A percentile compares a stretch with the other conserved stretches of the same genome.
These are phyloP conservation scores for Rubroboletus satanas DNA, from an alignment of 768 basidiomycete genomes.

Conservation along the genomic window DNA sequence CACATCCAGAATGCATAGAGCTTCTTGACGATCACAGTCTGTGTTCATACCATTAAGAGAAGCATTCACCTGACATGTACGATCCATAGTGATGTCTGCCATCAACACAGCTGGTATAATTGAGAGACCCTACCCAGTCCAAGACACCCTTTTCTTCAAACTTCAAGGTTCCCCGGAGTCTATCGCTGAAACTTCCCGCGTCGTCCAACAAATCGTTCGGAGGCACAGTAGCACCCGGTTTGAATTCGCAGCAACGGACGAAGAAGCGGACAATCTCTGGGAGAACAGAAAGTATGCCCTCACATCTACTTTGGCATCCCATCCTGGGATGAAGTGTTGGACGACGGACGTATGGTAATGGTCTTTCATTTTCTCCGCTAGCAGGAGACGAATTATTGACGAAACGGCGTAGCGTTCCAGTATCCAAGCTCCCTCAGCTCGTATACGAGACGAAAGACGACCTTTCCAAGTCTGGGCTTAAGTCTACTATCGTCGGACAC, in stretches of 20 bases:
- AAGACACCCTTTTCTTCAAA: conserved; percentile 88
- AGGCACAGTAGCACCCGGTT: conserved; percentile 67
- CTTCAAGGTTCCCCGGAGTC: conserved; percentile 71
- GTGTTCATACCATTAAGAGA: conserved; percentile 11
- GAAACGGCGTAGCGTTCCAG: conserved; percentile 50
- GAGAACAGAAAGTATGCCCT: conserved; percentile 82
- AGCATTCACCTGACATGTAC: background rate
- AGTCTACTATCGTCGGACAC: conserved; percentile 76
- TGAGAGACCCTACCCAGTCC: conserved; percentile 58
- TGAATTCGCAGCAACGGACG: conserved; percentile 66
- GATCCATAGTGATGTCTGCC: conserved; percentile 63
- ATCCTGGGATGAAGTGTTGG: conserved; percentile 69
- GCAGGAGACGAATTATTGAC: background rate
- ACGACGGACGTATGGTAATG: conserved; percentile 86
- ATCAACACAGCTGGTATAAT: conserved; percentile 65
- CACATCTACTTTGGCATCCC: conserved; percentile 60
- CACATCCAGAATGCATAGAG: conserved; percentile 73
- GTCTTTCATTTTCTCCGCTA: background rate
- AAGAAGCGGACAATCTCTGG: conserved; percentile 78
- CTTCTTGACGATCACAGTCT: conserved; percentile 73
- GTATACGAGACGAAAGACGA: conserved; percentile 80
- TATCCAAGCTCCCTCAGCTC: conserved; percentile 63
- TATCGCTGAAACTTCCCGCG: conserved; percentile 54
- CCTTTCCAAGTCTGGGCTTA: conserved; percentile 51
- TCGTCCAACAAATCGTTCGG: conserved; percentile 58